Percentiles rank a stretch among this genome's conserved stretches.
phyloP scores from a whole-genome alignment of 441 rosid genomes.

The Erodium moschatum region DNA sequence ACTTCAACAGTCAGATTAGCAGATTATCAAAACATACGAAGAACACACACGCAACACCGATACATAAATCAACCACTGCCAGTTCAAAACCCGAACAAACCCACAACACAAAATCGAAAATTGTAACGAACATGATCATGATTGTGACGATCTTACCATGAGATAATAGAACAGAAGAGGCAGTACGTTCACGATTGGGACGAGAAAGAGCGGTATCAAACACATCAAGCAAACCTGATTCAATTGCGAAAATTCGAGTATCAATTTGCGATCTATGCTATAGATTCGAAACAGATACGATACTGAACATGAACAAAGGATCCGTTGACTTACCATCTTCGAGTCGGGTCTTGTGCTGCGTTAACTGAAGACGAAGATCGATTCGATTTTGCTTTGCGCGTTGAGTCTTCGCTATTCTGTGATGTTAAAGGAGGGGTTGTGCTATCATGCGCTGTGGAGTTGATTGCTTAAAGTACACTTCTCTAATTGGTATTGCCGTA shows the following conservation, averaged over 20 bases:
- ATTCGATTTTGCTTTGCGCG: background rate
- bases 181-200: conserved; percentile 66
- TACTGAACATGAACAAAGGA: background rate
- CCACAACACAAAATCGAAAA: background rate
- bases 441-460: background rate
- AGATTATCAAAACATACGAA: too few species aligned
- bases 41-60: too few species aligned
- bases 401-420: background rate
- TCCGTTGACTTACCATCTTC: background rate
- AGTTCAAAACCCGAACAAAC: too few species aligned
- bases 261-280: background rate
- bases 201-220: conserved; percentile 72
- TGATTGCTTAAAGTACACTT: too few species aligned
- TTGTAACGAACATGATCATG: too few species aligned
- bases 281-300: background rate
- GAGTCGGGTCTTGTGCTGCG: background rate
- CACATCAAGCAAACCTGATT: conserved; percentile 74
- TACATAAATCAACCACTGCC: too few species aligned
- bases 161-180: conserved; percentile 55
- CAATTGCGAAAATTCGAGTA: background rate
- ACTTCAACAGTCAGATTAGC: too few species aligned
- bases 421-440: background rate
- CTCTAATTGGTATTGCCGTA: too few species aligned
- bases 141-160: conserved; percentile 35
- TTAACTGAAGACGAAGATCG: background rate